These are phyloP conservation scores for Macrophomina tecta DNA, from an alignment of 2,329 filamentous ascomycete genomes.

Conservation along the genomic window DNA sequence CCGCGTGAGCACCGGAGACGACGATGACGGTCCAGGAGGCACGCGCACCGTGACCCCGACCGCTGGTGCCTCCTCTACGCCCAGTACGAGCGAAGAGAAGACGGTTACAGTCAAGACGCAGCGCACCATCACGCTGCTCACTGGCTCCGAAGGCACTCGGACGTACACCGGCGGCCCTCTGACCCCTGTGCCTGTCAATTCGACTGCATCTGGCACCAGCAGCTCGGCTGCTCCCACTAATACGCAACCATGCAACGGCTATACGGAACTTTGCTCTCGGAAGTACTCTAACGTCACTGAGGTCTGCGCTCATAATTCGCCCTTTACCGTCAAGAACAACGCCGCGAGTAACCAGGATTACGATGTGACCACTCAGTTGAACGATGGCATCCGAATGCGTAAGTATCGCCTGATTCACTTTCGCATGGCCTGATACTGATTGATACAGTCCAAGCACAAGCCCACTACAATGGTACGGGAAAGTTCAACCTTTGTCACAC, in stretches of 20 bases:
- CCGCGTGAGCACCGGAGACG: slow-evolving; percentile 12
- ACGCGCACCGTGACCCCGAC: neutral
- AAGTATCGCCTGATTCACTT: slow-evolving; percentile 3
- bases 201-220: slow-evolving; percentile 32
- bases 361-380: slow-evolving; percentile 45
- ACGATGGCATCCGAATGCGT: slow-evolving; percentile 49
- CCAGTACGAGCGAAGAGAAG: slow-evolving; percentile 13
- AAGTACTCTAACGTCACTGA: slow-evolving; percentile 51
- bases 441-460: slow-evolving; percentile 63
- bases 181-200: slow-evolving; percentile 2
- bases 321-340: slow-evolving; percentile 43
- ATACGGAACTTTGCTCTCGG: slow-evolving; percentile 46
- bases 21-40: neutral
- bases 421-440: neutral
- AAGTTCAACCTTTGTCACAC: slow-evolving; percentile 79
- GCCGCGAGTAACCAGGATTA: slow-evolving; percentile 46
- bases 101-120: slow-evolving; percentile 19
- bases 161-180: slow-evolving; percentile 26
- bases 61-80: slow-evolving; percentile 1
- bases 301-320: slow-evolving; percentile 49
- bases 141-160: slow-evolving; percentile 14
- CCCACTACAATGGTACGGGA: slow-evolving; percentile 63
- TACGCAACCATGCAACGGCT: slow-evolving; percentile 51
- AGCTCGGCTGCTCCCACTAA: slow-evolving; percentile 43
- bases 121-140: slow-evolving; percentile 24